phyloP scores from a whole-genome alignment of 2,329 filamentous ascomycete species.

The Uncinocarpus reesii region DNA sequence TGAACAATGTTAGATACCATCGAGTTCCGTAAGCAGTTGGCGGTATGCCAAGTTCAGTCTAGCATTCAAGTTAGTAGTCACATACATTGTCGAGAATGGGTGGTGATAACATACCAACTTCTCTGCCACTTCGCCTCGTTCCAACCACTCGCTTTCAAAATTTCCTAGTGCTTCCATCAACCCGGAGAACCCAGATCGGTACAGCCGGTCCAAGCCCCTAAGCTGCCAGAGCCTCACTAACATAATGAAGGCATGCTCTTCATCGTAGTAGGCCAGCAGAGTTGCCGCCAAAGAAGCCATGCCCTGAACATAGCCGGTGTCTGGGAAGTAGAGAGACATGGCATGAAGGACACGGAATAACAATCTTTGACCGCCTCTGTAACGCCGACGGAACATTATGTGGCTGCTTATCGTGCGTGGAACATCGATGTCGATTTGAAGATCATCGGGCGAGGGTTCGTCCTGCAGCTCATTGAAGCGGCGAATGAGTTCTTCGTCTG shows the following conservation, averaged over 20 bases:
- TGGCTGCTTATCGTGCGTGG: constrained; percentile 89
- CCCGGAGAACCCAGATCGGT: constrained; percentile 72
- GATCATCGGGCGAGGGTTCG: constrained; percentile 72
- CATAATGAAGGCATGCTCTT: constrained; percentile 92
- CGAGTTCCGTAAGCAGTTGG: constrained; percentile 89
- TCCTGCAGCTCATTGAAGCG: constrained; percentile 64
- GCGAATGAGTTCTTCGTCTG: constrained; percentile 61
- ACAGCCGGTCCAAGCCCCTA: constrained; percentile 74
- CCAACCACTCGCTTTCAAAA: constrained; percentile 76
- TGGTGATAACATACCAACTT: constrained; percentile 55
- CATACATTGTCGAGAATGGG: neutral
- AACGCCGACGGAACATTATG: constrained; percentile 91
- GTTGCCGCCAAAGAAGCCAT: constrained; percentile 94
- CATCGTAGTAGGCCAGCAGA: constrained; percentile 90
- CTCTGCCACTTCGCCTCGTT: constrained; percentile 62
- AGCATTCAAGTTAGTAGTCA: constrained; percentile 1
- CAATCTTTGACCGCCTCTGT: constrained; percentile 81
- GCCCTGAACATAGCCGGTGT: constrained; percentile 91
- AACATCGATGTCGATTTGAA: constrained; percentile 95
- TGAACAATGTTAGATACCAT: constrained; percentile 97
- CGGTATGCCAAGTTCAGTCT: constrained; percentile 69
- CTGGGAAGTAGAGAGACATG: constrained; percentile 80
- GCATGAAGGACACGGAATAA: constrained; percentile 88
- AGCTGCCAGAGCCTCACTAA: constrained; percentile 87
- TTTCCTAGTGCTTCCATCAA: constrained; percentile 77